A percentile compares a stretch with the other conserved stretches of the same genome.
phyloP scores from a whole-genome alignment of 345 rosid species.

The Eucalyptus urophylla region DNA sequence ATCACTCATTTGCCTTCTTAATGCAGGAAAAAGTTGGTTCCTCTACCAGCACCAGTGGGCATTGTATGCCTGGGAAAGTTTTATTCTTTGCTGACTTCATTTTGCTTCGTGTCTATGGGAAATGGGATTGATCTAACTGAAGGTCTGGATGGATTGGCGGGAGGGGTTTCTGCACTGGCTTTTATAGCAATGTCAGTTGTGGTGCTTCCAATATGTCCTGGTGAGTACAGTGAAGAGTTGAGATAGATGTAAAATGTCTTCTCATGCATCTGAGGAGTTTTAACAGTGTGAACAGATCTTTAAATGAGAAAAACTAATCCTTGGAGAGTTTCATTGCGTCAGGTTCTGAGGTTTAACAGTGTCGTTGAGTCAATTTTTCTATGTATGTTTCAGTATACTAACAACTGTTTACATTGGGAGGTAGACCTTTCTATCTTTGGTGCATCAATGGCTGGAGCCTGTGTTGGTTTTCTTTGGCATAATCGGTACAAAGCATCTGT shows the following conservation, averaged over 20 bases:
- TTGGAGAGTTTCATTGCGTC: not conserved
- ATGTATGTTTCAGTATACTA: not conserved
- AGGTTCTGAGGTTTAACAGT: not conserved
- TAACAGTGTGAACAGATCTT: not conserved
- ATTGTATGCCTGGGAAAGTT: conserved; percentile 62
- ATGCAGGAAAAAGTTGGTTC: conserved; percentile 78
- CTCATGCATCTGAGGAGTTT: not conserved
- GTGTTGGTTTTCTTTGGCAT: conserved; percentile 84
- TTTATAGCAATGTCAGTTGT: conserved; percentile 81
- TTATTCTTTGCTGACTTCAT: conserved; percentile 55
- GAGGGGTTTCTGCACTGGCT: conserved; percentile 77
- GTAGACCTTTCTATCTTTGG: conserved; percentile 83
- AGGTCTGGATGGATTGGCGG: conserved; percentile 85
- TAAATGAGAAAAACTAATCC: not conserved
- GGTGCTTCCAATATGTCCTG: conserved; percentile 86
- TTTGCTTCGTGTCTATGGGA: conserved; percentile 83
- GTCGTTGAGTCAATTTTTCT: not conserved
- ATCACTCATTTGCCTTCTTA: not conserved
- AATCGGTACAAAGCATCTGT: conserved; percentile 77
- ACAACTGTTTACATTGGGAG: not conserved
- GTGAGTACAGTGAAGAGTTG: conserved; percentile 23
- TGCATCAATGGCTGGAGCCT: conserved; percentile 93
- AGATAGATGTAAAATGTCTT: not conserved
- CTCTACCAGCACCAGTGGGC: conserved; percentile 81
- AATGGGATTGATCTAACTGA: conserved; percentile 63